These are phyloP conservation scores for Suaeda aralocaspica DNA, from an alignment of 148 eudicot genomes.

Conservation along the genomic window DNA sequence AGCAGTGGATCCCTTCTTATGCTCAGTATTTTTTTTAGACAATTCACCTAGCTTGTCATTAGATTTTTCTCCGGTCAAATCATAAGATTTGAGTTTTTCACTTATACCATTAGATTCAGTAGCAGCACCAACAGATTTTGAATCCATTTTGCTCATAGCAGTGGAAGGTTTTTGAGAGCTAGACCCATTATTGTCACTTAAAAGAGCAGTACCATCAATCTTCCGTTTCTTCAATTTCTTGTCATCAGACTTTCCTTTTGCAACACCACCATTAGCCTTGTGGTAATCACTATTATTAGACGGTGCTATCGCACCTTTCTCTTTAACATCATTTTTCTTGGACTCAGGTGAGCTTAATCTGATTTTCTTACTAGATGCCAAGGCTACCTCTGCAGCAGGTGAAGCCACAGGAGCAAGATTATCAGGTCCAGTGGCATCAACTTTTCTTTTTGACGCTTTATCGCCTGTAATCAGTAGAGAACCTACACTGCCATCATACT, in stretches of 20 bases:
- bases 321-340: not conserved
- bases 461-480: conserved; percentile 1
- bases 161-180: conserved; percentile 10
- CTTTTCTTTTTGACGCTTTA: not conserved
- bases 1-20: conserved; percentile 7
- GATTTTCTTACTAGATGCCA: conserved; percentile 10
- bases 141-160: conserved; percentile 5
- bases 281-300: conserved; percentile 1
- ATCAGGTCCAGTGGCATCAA: conserved; percentile 16
- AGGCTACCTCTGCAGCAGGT: not conserved
- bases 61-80: not conserved
- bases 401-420: conserved; percentile 12
- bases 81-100: conserved; percentile 11
- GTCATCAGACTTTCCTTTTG: conserved; percentile 23
- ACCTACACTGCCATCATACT: conserved; percentile 6
- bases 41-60: not conserved
- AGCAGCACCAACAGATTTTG: conserved; percentile 1
- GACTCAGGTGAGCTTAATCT: conserved; percentile 18
- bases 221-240: conserved; percentile 35
- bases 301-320: not conserved
- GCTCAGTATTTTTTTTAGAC: not conserved
- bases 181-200: conserved; percentile 14
- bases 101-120: conserved; percentile 12
- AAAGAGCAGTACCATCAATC: conserved; percentile 15
- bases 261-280: conserved; percentile 16